Percentiles rank a stretch among this genome's conserved stretches.
Evolutionary conservation across 139 green algal species (phyloP).

Genomic region (Desmodesmus armatus): DNA sequence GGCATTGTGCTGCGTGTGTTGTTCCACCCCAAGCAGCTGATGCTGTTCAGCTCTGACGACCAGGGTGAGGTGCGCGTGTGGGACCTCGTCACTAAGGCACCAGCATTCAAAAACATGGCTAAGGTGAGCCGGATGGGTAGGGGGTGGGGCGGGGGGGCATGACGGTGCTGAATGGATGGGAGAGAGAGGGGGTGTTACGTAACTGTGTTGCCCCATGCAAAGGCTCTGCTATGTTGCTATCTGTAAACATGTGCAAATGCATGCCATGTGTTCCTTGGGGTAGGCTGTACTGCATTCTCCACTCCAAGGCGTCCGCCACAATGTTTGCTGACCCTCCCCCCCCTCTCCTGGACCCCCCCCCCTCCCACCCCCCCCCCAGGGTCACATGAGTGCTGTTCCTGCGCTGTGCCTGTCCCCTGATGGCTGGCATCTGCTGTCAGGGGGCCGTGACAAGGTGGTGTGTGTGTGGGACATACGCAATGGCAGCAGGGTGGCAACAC

Average conservation of each 20-base stretch:
- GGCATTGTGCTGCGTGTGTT: slow-evolving; percentile 60
- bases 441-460: slow-evolving; percentile 76
- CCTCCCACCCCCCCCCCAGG: too few species aligned
- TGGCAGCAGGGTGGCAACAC: slow-evolving; percentile 67
- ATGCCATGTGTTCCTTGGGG: too few species aligned
- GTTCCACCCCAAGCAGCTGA: slow-evolving; percentile 91
- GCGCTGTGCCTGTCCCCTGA: slow-evolving; percentile 77
- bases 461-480: slow-evolving; percentile 83
- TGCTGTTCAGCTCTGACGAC: slow-evolving; percentile 83
- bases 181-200: not conserved
- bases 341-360: too few species aligned
- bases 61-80: slow-evolving; percentile 83
- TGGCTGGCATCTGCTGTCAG: slow-evolving; percentile 74
- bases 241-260: too few species aligned
- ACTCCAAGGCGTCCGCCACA: not conserved
- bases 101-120: slow-evolving; percentile 47
- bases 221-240: too few species aligned
- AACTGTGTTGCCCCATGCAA: too few species aligned
- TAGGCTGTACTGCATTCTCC: not conserved
- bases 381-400: slow-evolving; percentile 90
- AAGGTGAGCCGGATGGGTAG: too few species aligned
- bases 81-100: slow-evolving; percentile 83
- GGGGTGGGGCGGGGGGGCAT: not conserved
- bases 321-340: too few species aligned
- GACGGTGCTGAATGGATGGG: not conserved